Evolutionary conservation across 257 asterid genomes (phyloP).

Genomic region (Jaltomata sinuosa): DNA sequence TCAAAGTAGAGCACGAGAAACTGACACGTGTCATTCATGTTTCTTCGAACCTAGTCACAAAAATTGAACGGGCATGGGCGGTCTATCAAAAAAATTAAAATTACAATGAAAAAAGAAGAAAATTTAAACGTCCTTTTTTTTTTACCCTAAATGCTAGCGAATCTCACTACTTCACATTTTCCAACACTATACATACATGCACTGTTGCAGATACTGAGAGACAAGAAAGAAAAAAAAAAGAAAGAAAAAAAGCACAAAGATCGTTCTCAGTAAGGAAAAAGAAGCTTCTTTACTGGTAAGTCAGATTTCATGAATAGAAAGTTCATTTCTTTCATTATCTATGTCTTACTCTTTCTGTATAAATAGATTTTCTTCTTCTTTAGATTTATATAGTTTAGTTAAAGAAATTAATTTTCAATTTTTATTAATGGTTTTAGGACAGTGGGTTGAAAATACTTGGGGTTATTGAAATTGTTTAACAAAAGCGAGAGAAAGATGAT

Average conservation of each 20-base stretch:
- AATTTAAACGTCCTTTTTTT: neutral
- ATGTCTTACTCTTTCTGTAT: neutral
- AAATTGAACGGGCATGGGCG: conserved; percentile 29
- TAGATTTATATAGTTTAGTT: neutral
- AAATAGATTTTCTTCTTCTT: neutral
- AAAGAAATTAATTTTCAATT: neutral
- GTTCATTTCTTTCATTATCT: neutral
- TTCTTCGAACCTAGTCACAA: conserved; percentile 29
- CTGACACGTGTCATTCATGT: conserved; percentile 27
- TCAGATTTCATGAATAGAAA: neutral
- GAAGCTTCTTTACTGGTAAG: neutral
- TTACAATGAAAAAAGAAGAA: neutral
- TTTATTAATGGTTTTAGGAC: neutral
- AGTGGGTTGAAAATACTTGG: no score
- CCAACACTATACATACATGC: conserved; percentile 19
- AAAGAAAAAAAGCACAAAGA: neutral
- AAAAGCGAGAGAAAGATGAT: neutral
- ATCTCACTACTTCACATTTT: conserved; percentile 34
- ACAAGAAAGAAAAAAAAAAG: neutral
- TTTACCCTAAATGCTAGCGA: conserved; percentile 18
- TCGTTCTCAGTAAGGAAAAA: neutral
- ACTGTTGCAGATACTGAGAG: neutral
- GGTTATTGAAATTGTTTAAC: neutral
- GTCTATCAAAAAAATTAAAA: neutral
- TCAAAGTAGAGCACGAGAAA: neutral